phyloP scores from a whole-genome alignment of 192 early-diverging fungal species.

The Coemansia sp. region DNA sequence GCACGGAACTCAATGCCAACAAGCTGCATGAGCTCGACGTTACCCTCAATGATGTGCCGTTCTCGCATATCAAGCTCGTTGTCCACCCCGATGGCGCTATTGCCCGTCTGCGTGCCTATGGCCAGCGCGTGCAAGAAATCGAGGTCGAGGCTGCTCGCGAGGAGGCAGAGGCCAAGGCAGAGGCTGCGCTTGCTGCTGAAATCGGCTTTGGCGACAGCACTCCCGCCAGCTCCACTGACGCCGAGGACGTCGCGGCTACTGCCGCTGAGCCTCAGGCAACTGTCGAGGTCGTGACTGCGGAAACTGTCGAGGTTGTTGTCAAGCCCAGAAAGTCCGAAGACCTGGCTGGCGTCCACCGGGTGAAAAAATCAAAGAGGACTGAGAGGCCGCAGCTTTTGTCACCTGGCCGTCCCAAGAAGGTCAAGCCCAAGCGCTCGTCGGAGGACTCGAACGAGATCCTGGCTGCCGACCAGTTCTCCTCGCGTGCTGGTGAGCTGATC shows the following conservation, averaged over 20 bases:
- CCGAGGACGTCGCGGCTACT: conserved; percentile 6
- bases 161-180: conserved; percentile 49
- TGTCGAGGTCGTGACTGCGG: conserved; percentile 1
- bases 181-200: conserved; percentile 43
- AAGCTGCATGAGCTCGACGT: conserved; percentile 68
- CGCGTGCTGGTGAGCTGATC: conserved; percentile 42
- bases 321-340: conserved; percentile 13
- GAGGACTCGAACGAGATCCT: conserved; percentile 18
- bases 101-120: conserved; percentile 77
- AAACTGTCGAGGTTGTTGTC: conserved; percentile 15
- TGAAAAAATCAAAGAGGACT: conserved; percentile 26
- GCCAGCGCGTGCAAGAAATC: conserved; percentile 59
- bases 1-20: conserved; percentile 47
- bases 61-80: conserved; percentile 67
- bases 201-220: conserved; percentile 28
- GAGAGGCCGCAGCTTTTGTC: conserved; percentile 19
- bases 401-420: conserved; percentile 24
- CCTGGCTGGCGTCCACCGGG: background rate
- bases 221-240: conserved; percentile 8
- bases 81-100: conserved; percentile 85
- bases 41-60: conserved; percentile 60
- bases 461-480: conserved; percentile 34
- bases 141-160: conserved; percentile 53
- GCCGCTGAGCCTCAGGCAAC: conserved; percentile 5
- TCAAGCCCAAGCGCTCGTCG: conserved; percentile 25